Evolutionary conservation across 2,329 filamentous ascomycete species (phyloP).

Genomic region (Penicillium sp.): DNA sequence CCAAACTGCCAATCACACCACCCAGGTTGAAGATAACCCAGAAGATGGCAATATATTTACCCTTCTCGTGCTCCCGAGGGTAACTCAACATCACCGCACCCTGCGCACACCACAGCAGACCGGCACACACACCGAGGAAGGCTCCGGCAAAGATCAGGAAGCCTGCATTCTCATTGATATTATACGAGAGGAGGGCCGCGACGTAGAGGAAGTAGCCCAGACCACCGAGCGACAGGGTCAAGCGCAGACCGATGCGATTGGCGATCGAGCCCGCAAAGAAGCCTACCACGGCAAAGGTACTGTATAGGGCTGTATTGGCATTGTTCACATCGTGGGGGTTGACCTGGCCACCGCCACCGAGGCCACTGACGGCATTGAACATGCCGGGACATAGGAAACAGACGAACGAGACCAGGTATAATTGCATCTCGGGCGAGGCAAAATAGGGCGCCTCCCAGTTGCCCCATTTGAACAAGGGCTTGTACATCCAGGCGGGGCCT

Average conservation of each 20-base stretch:
- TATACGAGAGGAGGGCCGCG: conserved; percentile 53
- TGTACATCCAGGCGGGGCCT: conserved; percentile 66
- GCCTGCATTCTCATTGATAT: conserved; percentile 50
- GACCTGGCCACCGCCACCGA: conserved; percentile 66
- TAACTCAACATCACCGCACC: conserved; percentile 72
- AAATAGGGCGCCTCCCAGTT: conserved; percentile 64
- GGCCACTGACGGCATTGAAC: conserved; percentile 68
- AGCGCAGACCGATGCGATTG: conserved; percentile 47
- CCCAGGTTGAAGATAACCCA: conserved; percentile 96
- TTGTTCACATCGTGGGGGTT: conserved; percentile 63
- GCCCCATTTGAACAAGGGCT: conserved; percentile 55
- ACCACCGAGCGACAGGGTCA: conserved; percentile 49
- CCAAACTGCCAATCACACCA: conserved; percentile 78
- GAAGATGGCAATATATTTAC: conserved; percentile 85
- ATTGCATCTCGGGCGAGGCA: conserved; percentile 71
- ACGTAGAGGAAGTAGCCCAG: conserved; percentile 54
- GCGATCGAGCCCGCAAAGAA: conserved; percentile 61
- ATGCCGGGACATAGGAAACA: conserved; percentile 74
- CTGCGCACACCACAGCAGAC: conserved; percentile 54
- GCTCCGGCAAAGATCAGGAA: conserved; percentile 55
- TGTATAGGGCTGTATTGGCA: conserved; percentile 71
- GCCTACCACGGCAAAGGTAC: conserved; percentile 67
- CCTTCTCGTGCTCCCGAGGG: conserved; percentile 77
- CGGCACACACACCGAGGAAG: conserved; percentile 52
- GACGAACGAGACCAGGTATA: conserved; percentile 70